These are phyloP conservation scores for Xylariaceae sp. DNA, from an alignment of 2,329 filamentous ascomycete genomes.

Conservation along the genomic window DNA sequence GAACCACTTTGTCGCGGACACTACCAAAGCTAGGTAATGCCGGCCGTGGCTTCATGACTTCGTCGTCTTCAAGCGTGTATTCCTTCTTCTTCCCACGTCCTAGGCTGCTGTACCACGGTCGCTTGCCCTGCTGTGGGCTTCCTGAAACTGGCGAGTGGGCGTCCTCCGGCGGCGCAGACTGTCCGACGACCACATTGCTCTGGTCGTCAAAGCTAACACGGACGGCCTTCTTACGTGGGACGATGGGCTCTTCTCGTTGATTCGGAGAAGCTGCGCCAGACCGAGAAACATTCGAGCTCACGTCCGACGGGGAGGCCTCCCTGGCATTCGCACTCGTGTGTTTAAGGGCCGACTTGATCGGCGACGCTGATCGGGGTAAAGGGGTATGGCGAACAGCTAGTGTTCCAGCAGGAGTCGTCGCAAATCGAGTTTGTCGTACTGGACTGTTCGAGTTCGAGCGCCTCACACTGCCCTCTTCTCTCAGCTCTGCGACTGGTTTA, in stretches of 20 bases:
- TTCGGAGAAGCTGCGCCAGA: constrained; percentile 20
- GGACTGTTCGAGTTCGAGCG: constrained; percentile 52
- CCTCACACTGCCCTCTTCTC: constrained; percentile 8
- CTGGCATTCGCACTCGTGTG: constrained; percentile 46
- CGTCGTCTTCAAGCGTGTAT: constrained; percentile 48
- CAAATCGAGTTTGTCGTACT: constrained; percentile 61
- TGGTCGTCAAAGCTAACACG: constrained; percentile 75
- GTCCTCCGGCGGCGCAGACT: constrained; percentile 31
- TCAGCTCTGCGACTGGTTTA: constrained; percentile 17
- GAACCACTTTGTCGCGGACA: constrained; percentile 54
- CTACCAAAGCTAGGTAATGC: constrained; percentile 70
- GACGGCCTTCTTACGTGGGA: constrained; percentile 53
- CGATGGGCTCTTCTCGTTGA: constrained; percentile 28
- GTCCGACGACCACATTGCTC: constrained; percentile 45
- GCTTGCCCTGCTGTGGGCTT: constrained; percentile 34
- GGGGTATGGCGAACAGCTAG: constrained; percentile 58
- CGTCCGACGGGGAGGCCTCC: constrained; percentile 43
- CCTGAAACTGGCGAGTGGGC: constrained; percentile 31
- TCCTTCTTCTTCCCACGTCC: constrained; percentile 45
- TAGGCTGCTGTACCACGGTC: constrained; percentile 45
- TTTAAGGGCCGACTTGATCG: constrained; percentile 71
- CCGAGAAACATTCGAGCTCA: constrained; percentile 37
- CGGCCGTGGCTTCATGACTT: constrained; percentile 67
- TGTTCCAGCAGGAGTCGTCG: constrained; percentile 42
- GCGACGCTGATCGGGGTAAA: constrained; percentile 63